Evolutionary conservation across 768 basidiomycete genomes (phyloP).

Genomic region (Suillus subaureus): DNA sequence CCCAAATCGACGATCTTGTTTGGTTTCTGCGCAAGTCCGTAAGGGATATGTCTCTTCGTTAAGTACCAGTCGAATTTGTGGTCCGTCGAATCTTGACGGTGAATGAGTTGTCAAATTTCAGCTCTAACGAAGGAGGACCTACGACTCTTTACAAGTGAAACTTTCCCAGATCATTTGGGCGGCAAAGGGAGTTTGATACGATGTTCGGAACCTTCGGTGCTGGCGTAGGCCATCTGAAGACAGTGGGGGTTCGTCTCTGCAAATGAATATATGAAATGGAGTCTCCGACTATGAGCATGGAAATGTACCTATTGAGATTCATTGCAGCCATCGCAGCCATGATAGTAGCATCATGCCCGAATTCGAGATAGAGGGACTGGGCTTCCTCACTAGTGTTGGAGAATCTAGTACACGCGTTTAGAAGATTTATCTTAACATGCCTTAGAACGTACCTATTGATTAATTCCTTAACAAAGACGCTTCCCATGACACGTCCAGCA

Average conservation of each 20-base stretch:
- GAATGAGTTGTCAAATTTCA: neutral
- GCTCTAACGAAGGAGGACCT: slow-evolving; percentile 2
- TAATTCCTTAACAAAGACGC: slow-evolving; percentile 42
- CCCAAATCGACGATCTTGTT: slow-evolving; percentile 28
- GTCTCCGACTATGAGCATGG: neutral
- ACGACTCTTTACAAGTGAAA: slow-evolving; percentile 33
- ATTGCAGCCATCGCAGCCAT: slow-evolving; percentile 41
- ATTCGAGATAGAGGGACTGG: slow-evolving; percentile 40
- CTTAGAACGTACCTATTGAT: slow-evolving; percentile 36
- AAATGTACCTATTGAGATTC: slow-evolving; percentile 36
- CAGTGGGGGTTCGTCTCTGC: slow-evolving; percentile 31
- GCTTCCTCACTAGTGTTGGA: slow-evolving; percentile 37
- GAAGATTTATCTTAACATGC: neutral
- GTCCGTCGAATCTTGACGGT: slow-evolving; percentile 19
- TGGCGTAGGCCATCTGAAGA: slow-evolving; percentile 27
- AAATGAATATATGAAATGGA: neutral
- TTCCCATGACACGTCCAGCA: slow-evolving; percentile 39
- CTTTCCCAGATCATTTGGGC: slow-evolving; percentile 42
- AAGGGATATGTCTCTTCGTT: slow-evolving; percentile 39
- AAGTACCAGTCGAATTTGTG: slow-evolving; percentile 38
- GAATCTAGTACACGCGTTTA: slow-evolving; percentile 24
- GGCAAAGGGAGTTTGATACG: slow-evolving; percentile 38
- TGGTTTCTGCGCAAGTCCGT: slow-evolving; percentile 25
- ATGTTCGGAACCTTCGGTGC: slow-evolving; percentile 33
- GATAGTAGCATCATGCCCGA: slow-evolving; percentile 45